These are phyloP conservation scores for Dothiorella sarmentorum DNA, from an alignment of 2,329 filamentous ascomycete genomes.

Conservation along the genomic window DNA sequence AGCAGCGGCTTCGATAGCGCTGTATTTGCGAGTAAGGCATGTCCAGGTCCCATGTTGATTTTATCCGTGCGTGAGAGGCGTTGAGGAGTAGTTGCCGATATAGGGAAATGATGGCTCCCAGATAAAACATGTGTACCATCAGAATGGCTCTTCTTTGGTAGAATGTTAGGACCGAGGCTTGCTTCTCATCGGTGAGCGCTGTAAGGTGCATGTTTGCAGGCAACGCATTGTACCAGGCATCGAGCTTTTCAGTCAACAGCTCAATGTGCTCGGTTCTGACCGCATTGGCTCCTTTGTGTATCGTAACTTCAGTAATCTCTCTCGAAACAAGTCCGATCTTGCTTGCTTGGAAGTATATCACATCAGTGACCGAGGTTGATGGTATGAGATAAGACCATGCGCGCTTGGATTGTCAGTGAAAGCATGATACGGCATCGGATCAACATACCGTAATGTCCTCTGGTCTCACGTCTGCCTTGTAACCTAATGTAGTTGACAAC, in stretches of 20 bases:
- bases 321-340: slow-evolving; percentile 36
- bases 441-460: slow-evolving; percentile 24
- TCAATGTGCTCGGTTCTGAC: slow-evolving; percentile 12
- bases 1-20: slow-evolving; percentile 31
- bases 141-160: slow-evolving; percentile 35
- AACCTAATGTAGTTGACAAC: slow-evolving; percentile 38
- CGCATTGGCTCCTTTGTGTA: neutral
- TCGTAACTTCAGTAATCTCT: slow-evolving; percentile 30
- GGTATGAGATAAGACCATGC: neutral
- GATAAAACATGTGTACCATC: slow-evolving; percentile 38
- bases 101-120: slow-evolving; percentile 35
- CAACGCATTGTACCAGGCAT: slow-evolving; percentile 33
- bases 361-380: slow-evolving; percentile 27
- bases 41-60: slow-evolving; percentile 23
- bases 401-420: neutral
- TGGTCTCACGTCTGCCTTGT: slow-evolving; percentile 30
- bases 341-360: slow-evolving; percentile 34
- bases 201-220: slow-evolving; percentile 31
- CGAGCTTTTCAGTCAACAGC: slow-evolving; percentile 27
- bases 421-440: neutral
- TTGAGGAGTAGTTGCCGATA: slow-evolving; percentile 36
- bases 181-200: slow-evolving; percentile 27
- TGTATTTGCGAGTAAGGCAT: slow-evolving; percentile 29
- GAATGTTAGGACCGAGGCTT: slow-evolving; percentile 25
- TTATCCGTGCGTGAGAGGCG: slow-evolving; percentile 27